A percentile compares a stretch with the other conserved stretches of the same genome.
Evolutionary conservation across 352 stramenopile genomes (phyloP).

Genomic region (Elongisporangium undulatum): DNA sequence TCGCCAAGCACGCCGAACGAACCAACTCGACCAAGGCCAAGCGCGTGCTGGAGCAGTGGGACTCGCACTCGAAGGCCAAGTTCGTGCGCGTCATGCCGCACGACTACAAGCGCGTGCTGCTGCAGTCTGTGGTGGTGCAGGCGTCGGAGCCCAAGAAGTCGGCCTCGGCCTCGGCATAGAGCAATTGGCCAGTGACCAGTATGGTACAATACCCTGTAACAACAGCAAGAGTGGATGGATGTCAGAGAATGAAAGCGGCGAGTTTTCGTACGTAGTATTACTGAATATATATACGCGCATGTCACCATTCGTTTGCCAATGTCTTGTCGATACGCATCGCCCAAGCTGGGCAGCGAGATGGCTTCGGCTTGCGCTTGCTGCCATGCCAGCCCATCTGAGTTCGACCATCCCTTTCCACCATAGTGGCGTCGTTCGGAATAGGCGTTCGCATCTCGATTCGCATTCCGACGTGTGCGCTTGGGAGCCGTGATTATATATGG

Average conservation of each 20-base stretch:
- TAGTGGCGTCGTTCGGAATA: too few species aligned
- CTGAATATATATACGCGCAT: not conserved
- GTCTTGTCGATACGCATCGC: too few species aligned
- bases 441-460: too few species aligned
- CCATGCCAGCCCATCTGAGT: too few species aligned
- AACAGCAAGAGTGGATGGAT: not conserved
- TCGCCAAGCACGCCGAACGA: conserved; percentile 86
- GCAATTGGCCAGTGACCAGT: conserved; percentile 4
- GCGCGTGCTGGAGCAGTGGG: conserved; percentile 90
- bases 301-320: not conserved
- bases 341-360: too few species aligned
- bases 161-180: conserved; percentile 16
- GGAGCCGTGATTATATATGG: too few species aligned
- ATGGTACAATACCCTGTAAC: not conserved
- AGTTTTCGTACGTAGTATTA: not conserved
- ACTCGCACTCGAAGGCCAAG: conserved; percentile 38
- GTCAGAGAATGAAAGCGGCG: not conserved
- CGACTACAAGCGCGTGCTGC: conserved; percentile 61
- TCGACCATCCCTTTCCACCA: too few species aligned
- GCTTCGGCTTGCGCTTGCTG: too few species aligned
- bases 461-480: too few species aligned
- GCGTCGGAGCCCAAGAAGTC: conserved; percentile 18
- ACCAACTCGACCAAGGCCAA: conserved; percentile 86
- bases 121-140: conserved; percentile 34
- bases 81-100: conserved; percentile 64